Base-by-base conservation (phyloP, 306 rosid species). In the Gastrolobium villosum region DNA sequence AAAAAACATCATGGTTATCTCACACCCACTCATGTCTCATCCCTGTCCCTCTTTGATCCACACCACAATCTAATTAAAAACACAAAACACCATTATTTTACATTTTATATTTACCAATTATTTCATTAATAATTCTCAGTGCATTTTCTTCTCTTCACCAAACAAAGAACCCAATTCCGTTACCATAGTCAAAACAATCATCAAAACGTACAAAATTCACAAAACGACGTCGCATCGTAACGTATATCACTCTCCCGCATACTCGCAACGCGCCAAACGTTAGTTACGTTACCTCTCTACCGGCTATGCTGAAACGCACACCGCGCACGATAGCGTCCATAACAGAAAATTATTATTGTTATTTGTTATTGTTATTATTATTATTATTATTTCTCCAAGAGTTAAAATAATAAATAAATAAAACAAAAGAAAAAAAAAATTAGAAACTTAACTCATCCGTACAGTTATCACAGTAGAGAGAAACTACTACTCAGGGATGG, bases 401-500 rank as follows among this genome's bases (percentile, higher is more conserved):
- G 48, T 61, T 10, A 44, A 70, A 61, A 79, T 32, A 72, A 49
- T 15, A 14, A 80, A 72, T 32, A 74, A 82, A 72, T 31, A 54
- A 53, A 62, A 53, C 8, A 66, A 49, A 56, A 32, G 46, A 41
- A 44, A 65, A n/a, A n/a, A n/a, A 71, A 69, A 76, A 10, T 55
- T 39, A 14, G 37, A 50, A 86, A 63, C 34, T 49, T 31, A 72
- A 77, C 63, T 68, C 5, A 62, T 75, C 83, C 82, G 81, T 88
- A 87, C 89, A 65, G 61, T 74, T 37, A 76, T 46, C 57, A 54
- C 77, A 53, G 32, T 45, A 39, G 77, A 68, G 59, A 53, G 67
- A 67, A 14, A 34, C 65, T 59, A 84, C 90, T 94, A 82, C 64
- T 82, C 98, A 3, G 98, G 98, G 73, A 94, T 92, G 15, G 93